Percentiles rank a stretch among this genome's conserved stretches.
phyloP scores from a whole-genome alignment of 169 alveolate species.

The Plasmodium chabaudi region DNA sequence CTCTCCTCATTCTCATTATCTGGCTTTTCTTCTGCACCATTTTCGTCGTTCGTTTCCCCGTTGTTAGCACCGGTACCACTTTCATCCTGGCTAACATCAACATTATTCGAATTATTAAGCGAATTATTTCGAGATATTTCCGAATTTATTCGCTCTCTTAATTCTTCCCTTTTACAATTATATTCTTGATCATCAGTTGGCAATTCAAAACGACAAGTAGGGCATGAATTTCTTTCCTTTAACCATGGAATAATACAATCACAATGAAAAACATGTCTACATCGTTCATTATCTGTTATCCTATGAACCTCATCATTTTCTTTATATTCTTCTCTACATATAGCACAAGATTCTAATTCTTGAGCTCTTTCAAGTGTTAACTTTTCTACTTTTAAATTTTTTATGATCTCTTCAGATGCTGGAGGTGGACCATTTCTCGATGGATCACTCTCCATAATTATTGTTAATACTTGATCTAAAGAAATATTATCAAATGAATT shows the following conservation, averaged over 20 bases:
- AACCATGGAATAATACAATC: conserved; percentile 97
- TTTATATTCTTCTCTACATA: conserved; percentile 88
- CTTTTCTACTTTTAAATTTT: conserved; percentile 80
- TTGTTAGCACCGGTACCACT: not conserved
- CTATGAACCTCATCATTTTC: conserved; percentile 85
- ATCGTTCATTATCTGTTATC: conserved; percentile 83
- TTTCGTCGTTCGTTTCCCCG: not conserved
- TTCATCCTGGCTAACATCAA: not conserved
- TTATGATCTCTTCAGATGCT: conserved; percentile 85
- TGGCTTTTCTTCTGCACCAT: no score
- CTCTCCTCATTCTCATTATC: no score
- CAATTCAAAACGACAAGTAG: conserved; percentile 96
- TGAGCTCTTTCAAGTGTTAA: conserved; percentile 77
- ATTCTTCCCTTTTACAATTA: conserved; percentile 86
- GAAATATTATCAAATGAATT: conserved; percentile 81
- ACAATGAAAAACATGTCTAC: conserved; percentile 95
- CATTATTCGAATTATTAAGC: not conserved
- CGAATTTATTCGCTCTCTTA: conserved; percentile 79
- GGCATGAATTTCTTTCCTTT: conserved; percentile 95
- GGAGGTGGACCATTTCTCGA: conserved; percentile 90
- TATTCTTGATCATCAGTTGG: conserved; percentile 95
- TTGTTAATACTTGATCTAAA: conserved; percentile 80
- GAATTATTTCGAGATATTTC: conserved; percentile 78
- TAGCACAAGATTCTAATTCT: conserved; percentile 86
- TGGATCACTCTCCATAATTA: conserved; percentile 88